Percentiles rank a stretch among this genome's conserved stretches.
These are phyloP conservation scores for Scenedesmus sp. DNA, from an alignment of 163 green algal genomes.

Conservation along the genomic window DNA sequence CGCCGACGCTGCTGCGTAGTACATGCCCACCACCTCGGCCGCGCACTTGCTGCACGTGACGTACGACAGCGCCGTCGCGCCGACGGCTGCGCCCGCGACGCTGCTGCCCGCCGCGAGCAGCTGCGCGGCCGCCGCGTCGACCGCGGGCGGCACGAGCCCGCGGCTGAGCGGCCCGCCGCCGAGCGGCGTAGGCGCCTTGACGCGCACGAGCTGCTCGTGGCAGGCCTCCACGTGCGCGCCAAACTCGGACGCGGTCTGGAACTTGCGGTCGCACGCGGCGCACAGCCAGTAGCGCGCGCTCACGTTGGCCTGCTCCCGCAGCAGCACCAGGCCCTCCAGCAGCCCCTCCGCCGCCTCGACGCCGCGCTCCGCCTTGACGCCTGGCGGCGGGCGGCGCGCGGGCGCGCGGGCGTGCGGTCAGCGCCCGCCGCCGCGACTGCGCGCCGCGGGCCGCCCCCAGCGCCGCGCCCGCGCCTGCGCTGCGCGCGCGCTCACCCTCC, in stretches of 20 bases:
- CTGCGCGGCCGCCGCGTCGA: neutral
- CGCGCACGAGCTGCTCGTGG: slow-evolving; percentile 71
- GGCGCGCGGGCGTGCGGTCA: too few species aligned
- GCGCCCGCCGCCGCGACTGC: too few species aligned
- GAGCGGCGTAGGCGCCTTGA: slow-evolving; percentile 8
- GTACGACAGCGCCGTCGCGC: slow-evolving; percentile 43
- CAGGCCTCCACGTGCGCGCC: slow-evolving; percentile 66
- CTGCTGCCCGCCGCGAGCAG: neutral
- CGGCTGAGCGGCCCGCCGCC: slow-evolving; percentile 9
- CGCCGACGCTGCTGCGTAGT: slow-evolving; percentile 52
- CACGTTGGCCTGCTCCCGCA: slow-evolving; percentile 66
- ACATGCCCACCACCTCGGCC: slow-evolving; percentile 68
- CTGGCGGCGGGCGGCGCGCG: too few species aligned
- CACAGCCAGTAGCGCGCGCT: slow-evolving; percentile 77
- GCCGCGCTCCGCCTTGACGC: slow-evolving; percentile 61
- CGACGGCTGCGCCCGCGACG: too few species aligned
- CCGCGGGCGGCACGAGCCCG: neutral
- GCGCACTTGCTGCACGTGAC: slow-evolving; percentile 61
- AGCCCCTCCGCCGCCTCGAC: slow-evolving; percentile 65
- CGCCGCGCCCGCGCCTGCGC: too few species aligned
- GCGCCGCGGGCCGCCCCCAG: too few species aligned
- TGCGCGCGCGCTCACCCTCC: slow-evolving; percentile 53
- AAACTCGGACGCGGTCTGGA: slow-evolving; percentile 61
- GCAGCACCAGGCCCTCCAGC: slow-evolving; percentile 73
- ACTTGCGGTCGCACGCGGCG: slow-evolving; percentile 67